These are phyloP conservation scores for Nannochloropsis salina DNA, from an alignment of 108 stramenopile genomes.

Conservation along the genomic window DNA sequence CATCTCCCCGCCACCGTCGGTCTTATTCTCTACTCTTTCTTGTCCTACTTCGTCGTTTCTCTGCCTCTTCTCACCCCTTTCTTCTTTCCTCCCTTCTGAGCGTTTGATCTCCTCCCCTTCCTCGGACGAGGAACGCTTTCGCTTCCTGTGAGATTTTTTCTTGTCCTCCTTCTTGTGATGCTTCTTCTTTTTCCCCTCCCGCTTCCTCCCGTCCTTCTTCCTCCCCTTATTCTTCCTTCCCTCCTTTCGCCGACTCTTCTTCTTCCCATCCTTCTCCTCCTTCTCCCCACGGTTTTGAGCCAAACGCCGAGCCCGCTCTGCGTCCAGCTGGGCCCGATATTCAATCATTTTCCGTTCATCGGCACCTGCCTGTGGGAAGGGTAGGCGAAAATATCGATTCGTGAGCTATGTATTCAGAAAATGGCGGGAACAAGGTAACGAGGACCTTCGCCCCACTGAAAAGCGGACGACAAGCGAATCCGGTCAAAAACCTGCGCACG, in stretches of 20 bases:
- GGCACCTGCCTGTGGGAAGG: conserved; percentile 36
- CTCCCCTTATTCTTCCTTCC: background rate
- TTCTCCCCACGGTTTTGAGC: conserved; percentile 59
- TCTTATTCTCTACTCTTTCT: background rate
- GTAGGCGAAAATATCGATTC: background rate
- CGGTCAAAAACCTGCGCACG: background rate
- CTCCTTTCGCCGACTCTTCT: background rate
- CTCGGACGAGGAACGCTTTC: background rate
- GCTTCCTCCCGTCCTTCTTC: background rate
- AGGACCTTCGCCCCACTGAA: too few relatives aligned
- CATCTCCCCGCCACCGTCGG: background rate
- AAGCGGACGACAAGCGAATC: too few relatives aligned
- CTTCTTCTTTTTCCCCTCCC: background rate
- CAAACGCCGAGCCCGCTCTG: conserved; percentile 68
- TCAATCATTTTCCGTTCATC: conserved; percentile 87
- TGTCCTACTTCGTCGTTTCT: too few relatives aligned
- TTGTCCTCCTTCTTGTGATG: background rate
- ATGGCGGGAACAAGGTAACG: too few relatives aligned
- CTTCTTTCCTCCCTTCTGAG: too few relatives aligned
- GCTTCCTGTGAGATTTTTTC: background rate
- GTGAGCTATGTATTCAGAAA: background rate
- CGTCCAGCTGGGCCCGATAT: conserved; percentile 81
- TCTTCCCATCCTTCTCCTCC: conserved; percentile 51
- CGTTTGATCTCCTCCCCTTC: background rate
- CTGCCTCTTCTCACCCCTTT: too few relatives aligned